A percentile compares a stretch with the other conserved stretches of the same genome.
These are phyloP conservation scores for Kockovaella imperatae DNA, from an alignment of 768 basidiomycete genomes.

Conservation along the genomic window DNA sequence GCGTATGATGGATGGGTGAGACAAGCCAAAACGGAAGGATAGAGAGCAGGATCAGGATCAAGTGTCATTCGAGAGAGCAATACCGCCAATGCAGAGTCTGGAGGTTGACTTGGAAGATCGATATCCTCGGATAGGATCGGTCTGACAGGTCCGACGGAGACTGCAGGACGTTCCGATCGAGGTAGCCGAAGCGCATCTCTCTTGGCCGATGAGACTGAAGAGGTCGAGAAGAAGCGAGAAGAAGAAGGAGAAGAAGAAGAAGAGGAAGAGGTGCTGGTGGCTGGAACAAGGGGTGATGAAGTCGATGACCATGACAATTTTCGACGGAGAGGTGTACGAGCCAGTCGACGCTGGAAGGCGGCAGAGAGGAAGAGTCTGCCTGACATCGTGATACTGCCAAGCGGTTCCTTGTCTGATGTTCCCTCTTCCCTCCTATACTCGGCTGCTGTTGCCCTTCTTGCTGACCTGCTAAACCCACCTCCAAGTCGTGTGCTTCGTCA, in stretches of 20 bases:
- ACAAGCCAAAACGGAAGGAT: conserved; percentile 25
- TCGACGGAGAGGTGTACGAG: conserved; percentile 10
- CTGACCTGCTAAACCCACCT: not conserved
- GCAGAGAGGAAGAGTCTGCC: conserved; percentile 6
- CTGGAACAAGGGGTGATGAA: not conserved
- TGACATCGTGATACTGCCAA: conserved; percentile 2
- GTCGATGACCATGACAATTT: conserved; percentile 2
- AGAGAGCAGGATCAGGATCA: conserved; percentile 15
- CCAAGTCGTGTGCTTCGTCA: not conserved
- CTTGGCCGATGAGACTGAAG: not conserved
- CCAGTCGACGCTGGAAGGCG: conserved; percentile 14
- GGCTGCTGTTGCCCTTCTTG: no score
- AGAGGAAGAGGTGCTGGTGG: not conserved
- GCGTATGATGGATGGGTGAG: conserved; percentile 39
- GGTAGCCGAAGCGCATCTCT: not conserved
- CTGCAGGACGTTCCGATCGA: not conserved
- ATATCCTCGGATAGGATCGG: conserved; percentile 1
- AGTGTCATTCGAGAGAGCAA: conserved; percentile 37
- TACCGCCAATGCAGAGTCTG: conserved; percentile 34
- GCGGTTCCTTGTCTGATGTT: no score
- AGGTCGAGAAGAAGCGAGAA: not conserved
- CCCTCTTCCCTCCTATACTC: no score
- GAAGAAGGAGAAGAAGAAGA: not conserved
- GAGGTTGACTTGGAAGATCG: not conserved
- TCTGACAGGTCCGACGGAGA: not conserved